A percentile compares a stretch with the other conserved stretches of the same genome.
Conservation (phyloP, 192 early-diverging fungal species). For the Mortierella antarctica region DNA sequence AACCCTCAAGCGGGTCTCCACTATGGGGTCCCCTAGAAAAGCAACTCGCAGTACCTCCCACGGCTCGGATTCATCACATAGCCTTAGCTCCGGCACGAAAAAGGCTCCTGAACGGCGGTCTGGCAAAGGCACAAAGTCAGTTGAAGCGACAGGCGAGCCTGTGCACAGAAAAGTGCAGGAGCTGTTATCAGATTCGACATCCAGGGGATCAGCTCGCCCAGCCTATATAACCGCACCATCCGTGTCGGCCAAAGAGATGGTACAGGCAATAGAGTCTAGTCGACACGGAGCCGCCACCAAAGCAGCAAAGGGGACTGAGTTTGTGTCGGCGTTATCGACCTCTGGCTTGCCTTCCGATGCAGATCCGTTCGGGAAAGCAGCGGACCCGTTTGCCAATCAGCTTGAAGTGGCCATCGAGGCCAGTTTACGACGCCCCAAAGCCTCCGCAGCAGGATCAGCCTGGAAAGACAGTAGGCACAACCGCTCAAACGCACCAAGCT, state of each 20-base stretch:
- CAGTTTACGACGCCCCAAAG: neutral
- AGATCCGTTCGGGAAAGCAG: slow-evolving; percentile 33
- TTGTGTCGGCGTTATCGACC: neutral
- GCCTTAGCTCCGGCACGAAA: too few species aligned
- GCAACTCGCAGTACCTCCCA: too few species aligned
- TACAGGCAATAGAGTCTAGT: slow-evolving; percentile 40
- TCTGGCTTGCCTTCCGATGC: neutral
- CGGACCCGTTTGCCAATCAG: slow-evolving; percentile 48
- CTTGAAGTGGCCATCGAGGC: slow-evolving; percentile 46
- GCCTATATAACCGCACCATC: slow-evolving; percentile 21
- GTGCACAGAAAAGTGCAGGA: too few species aligned
- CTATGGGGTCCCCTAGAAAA: too few species aligned
- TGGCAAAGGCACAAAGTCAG: too few species aligned
- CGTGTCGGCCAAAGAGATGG: slow-evolving; percentile 44
- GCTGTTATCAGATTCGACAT: neutral
- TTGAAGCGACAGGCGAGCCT: too few species aligned
- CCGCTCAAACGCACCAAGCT: neutral
- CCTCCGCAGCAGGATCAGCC: neutral
- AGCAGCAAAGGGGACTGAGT: neutral
- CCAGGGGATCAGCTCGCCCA: neutral
- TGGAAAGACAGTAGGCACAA: slow-evolving; percentile 7
- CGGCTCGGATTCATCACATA: too few species aligned
- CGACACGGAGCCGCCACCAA: neutral
- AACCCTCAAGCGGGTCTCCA: neutral
- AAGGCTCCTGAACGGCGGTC: too few species aligned